Base-by-base conservation (phyloP, 768 basidiomycete species). In the Boletus subparvulus region DNA sequence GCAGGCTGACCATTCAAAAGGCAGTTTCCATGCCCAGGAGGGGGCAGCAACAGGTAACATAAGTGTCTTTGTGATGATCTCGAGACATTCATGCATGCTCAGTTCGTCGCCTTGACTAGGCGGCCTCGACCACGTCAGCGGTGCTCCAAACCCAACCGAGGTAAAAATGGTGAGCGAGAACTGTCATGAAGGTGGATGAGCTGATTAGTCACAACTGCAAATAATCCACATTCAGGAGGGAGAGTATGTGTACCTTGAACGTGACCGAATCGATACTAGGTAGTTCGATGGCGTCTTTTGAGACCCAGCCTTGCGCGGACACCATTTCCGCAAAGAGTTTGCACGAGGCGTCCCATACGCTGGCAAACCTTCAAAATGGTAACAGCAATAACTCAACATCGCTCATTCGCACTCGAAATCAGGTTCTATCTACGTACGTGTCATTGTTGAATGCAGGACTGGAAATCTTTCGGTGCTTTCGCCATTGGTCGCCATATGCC, bases 381-480 rank as follows among this genome's bases (percentile, higher is more conserved):
- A 16, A 28, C 12, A 3, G 28, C 19, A 10, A 28, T 32, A 8
- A 47, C 3, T 58, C 11, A 40, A 37, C 16, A n/a, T 47, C 17
- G 2, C 16, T 42, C 33, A 14, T 17, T 8, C 6, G 41, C n/a
- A 13, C 17, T 41, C 3, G 3, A 13, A 42, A 30, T 28, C 8
- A 3, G 10, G 16, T 32, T 28, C n/a, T 28, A 17, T 51, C 17
- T 28, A 62, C 64, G 12, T 41, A 66, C 64, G 55, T 65, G 5
- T 63, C 57, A 3, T 60, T 63, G 47, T 63, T 63, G 9, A 66
- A 65, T 4, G 64, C 64, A 44, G 64, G 64, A 21, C 36, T 47
- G 16, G 54, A 12, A 3, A 65, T 52, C 36, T 55, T 62, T 48
- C 65, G 55, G 26, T 65, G 61, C 21, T 56, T 65, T 26, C 55